phyloP scores from a whole-genome alignment of 2,329 filamentous ascomycete species.

The Pseudophaeomoniella oleicola region DNA sequence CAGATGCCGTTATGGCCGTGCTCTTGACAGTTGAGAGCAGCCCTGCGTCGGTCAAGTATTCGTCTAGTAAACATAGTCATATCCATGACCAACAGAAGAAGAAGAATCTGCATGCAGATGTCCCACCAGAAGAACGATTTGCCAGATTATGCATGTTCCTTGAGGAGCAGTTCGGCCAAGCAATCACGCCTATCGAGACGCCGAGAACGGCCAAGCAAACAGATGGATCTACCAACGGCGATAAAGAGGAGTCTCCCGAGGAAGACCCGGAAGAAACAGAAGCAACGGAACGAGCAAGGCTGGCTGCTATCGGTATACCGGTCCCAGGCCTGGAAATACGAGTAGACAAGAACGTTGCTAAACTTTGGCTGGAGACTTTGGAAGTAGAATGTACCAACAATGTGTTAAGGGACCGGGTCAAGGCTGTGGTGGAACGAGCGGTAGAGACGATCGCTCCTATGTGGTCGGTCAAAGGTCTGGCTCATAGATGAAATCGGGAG shows the following conservation, averaged over 20 bases:
- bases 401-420: constrained; percentile 68
- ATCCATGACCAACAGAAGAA: constrained; percentile 20
- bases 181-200: constrained; percentile 60
- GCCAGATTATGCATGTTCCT: constrained; percentile 87
- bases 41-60: constrained; percentile 70
- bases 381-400: constrained; percentile 76
- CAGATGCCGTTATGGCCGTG: constrained; percentile 91
- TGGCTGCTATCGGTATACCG: constrained; percentile 75
- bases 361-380: constrained; percentile 81
- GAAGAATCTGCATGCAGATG: constrained; percentile 59
- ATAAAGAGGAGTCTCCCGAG: constrained; percentile 9
- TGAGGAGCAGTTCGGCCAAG: constrained; percentile 88
- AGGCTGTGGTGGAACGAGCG: constrained; percentile 77
- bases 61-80: constrained; percentile 41
- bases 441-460: constrained; percentile 75
- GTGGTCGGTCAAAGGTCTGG: constrained; percentile 17
- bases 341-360: constrained; percentile 76
- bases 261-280: constrained; percentile 32
- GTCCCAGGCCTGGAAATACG: constrained; percentile 78
- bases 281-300: constrained; percentile 55
- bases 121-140: constrained; percentile 62
- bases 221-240: constrained; percentile 11
- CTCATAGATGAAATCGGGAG: constrained; percentile 1
- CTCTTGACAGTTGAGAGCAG: constrained; percentile 85
- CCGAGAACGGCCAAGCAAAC: constrained; percentile 32